phyloP scores from a whole-genome alignment of 2,329 filamentous ascomycete species.

The Amylocarpus encephaloides region DNA sequence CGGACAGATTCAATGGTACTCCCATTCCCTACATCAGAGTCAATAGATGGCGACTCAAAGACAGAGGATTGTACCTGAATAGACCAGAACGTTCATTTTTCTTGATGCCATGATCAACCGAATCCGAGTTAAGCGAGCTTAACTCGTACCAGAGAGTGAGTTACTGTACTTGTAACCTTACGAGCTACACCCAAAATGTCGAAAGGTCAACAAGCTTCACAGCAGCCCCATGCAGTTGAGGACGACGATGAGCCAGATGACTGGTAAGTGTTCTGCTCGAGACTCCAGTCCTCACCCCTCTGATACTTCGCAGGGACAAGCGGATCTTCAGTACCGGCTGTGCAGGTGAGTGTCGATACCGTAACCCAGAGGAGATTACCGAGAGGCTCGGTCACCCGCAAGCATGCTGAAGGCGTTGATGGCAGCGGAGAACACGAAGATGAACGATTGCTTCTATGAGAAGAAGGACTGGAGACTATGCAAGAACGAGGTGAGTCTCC shows the following conservation, averaged over 20 bases:
- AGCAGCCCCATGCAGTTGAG: constrained; percentile 36
- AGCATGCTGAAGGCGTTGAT: not conserved
- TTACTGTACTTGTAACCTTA: constrained; percentile 5
- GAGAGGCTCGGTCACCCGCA: constrained; percentile 5
- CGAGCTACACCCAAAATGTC: constrained; percentile 23
- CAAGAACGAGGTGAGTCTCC: constrained; percentile 68
- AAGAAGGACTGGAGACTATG: constrained; percentile 95
- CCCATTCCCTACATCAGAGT: constrained; percentile 58
- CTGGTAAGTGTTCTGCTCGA: constrained; percentile 53
- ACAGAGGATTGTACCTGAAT: constrained; percentile 58
- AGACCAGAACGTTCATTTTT: constrained; percentile 87
- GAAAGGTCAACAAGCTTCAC: constrained; percentile 27
- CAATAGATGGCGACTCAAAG: not conserved
- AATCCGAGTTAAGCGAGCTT: constrained; percentile 21
- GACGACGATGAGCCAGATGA: constrained; percentile 90
- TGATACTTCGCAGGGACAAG: constrained; percentile 67
- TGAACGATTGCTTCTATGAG: constrained; percentile 94
- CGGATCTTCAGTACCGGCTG: constrained; percentile 96
- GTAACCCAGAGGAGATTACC: too few species aligned
- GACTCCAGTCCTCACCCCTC: not conserved
- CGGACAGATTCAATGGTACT: constrained; percentile 83
- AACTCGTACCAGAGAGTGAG: not conserved
- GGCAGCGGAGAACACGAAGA: constrained; percentile 75
- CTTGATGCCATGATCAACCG: constrained; percentile 49
- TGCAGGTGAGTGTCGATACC: constrained; percentile 66